Conservation (phyloP, 2,329 filamentous ascomycete genomes). For the Fusarium torreyae region DNA sequence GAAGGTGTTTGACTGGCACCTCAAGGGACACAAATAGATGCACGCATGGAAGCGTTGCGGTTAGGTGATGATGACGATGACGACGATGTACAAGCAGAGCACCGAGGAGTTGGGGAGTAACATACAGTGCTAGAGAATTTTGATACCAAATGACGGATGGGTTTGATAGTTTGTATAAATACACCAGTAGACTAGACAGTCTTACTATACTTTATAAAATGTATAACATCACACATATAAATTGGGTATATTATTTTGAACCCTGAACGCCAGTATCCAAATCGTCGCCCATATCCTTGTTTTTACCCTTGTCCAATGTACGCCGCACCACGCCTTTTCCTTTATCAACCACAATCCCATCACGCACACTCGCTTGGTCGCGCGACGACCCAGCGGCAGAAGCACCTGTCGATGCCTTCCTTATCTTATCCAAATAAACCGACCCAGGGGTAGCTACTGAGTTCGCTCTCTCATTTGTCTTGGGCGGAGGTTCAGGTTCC, state of each 20-base stretch:
- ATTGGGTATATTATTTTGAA: conserved; percentile 24
- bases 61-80: conserved; percentile 1
- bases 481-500: conserved; percentile 26
- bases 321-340: conserved; percentile 21
- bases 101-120: conserved; percentile 9
- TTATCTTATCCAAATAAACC: conserved; percentile 11
- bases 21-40: conserved; percentile 60
- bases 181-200: background rate
- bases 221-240: background rate
- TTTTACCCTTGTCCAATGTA: conserved; percentile 20
- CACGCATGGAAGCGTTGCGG: background rate
- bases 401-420: conserved; percentile 13
- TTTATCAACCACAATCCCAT: conserved; percentile 2
- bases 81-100: conserved; percentile 5
- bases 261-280: conserved; percentile 4
- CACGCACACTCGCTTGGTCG: conserved; percentile 4
- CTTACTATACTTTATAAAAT: background rate
- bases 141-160: conserved; percentile 29
- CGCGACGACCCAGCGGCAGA: conserved; percentile 20
- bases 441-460: conserved; percentile 1
- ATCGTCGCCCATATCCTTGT: conserved; percentile 16
- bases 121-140: background rate
- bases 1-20: conserved; percentile 87
- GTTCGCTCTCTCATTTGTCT: background rate
- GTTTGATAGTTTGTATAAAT: background rate